Conservation (phyloP, 176 grass and related monocot species). For the Oryza rufipogon region DNA sequence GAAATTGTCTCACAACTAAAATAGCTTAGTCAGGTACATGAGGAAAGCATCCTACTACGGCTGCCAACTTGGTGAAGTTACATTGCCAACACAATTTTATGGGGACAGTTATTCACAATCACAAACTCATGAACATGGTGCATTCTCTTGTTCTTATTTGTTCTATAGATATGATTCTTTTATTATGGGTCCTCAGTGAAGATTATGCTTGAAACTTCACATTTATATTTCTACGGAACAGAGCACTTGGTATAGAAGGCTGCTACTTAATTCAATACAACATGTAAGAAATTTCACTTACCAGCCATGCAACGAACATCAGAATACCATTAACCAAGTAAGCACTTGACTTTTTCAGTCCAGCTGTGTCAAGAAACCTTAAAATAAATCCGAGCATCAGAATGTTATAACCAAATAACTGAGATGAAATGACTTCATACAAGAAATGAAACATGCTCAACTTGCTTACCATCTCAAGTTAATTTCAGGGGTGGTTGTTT, state of each 20-base stretch:
- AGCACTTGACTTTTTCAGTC: slow-evolving; percentile 79
- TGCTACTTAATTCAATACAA: slow-evolving; percentile 4
- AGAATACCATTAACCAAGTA: slow-evolving; percentile 87
- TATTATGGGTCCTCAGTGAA: not conserved
- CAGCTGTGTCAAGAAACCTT: slow-evolving; percentile 98
- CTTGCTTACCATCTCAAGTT: slow-evolving; percentile 86
- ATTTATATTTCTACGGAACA: slow-evolving; percentile 13
- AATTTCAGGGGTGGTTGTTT: slow-evolving; percentile 84
- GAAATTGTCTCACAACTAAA: slow-evolving; percentile 3
- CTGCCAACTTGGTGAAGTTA: not conserved
- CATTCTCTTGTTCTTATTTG: not conserved
- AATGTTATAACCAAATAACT: slow-evolving; percentile 36
- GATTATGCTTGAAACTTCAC: not conserved
- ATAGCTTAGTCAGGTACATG: slow-evolving; percentile 11
- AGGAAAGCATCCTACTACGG: not conserved
- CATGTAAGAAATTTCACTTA: slow-evolving; percentile 43
- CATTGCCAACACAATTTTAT: slow-evolving; percentile 5
- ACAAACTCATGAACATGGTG: not conserved
- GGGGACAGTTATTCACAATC: slow-evolving; percentile 4
- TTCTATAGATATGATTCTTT: slow-evolving; percentile 11
- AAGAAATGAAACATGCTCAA: slow-evolving; percentile 18
- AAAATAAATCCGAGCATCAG: slow-evolving; percentile 38
- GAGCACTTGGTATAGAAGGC: not conserved
- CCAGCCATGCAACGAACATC: slow-evolving; percentile 92
- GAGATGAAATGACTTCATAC: not conserved